Evolutionary conservation across 805 yeast species (phyloP), one percentile per base, ranked within the genome.

Genomic region (Yamadazyma takamatsuzukensis): DNA sequence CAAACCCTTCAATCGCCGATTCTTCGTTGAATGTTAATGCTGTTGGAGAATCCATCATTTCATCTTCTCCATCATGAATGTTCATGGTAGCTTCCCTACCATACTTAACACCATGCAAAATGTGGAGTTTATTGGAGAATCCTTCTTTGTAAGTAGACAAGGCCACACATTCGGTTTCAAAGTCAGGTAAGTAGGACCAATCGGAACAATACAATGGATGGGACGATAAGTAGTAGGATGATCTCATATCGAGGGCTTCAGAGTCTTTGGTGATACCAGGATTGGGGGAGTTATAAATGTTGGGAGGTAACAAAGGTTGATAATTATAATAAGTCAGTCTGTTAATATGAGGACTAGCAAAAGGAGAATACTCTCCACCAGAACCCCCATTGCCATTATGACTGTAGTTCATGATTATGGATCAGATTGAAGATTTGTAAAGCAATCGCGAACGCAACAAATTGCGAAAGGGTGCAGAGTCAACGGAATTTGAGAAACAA

Each of bases 101-200:
- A 37, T 54, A 57, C 10, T 38, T 35, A n/a, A 49, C 30, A 6
- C 64, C 66, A 35, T 51, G 63, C 6, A 59, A 43, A 14, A 82
- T 56, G 48, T 78, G 79, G 16, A 88, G 53, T 43, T 75, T 74
- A 57, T 89, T 89, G 25, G 69, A 63, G 17, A 77, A 64, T 31
- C 86, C 95, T 54, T 89, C 97, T 37, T 83, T 74, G 52, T 78
- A 86, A 0, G 95, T 74, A n/a, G 80, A 70, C n/a, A 82, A 52
- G 0, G 86, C 93, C 6, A 84, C 56, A 29, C 69, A 61, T 6
- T 78, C 79, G 8, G 49, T 38, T 2, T 64, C 65, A 3, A 26
- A 45, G 13, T 44, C 48, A 5, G 46, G 39, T 13, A 49, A 28
- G 17, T 36, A 36, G 5, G 40, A 40, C 70, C 70, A 64, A 46